Conservation (phyloP, 495 filamentous ascomycete species). For the Tuber calosporum region DNA sequence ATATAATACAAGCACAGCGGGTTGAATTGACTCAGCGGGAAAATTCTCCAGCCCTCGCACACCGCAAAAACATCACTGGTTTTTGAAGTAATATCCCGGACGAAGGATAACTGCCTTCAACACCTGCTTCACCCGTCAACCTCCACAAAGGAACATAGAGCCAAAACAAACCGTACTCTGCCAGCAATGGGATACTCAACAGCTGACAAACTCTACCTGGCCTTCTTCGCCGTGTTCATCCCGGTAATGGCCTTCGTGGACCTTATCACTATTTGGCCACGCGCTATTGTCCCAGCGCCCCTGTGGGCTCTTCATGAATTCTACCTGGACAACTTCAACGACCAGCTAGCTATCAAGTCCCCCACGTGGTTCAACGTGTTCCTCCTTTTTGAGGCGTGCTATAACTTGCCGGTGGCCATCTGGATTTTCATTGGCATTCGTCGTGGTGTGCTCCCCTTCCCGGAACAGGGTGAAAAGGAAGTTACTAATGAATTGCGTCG, state of each 20-base stretch:
- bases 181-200: conserved; percentile 19
- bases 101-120: background rate
- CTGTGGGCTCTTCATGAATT: conserved; percentile 31
- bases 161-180: background rate
- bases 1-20: background rate
- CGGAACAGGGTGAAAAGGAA: background rate
- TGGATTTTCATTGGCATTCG: conserved; percentile 28
- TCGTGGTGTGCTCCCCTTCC: conserved; percentile 1
- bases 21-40: background rate
- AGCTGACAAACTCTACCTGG: conserved; percentile 21
- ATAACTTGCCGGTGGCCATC: conserved; percentile 34
- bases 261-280: conserved; percentile 31
- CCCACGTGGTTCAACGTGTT: conserved; percentile 37
- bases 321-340: conserved; percentile 35
- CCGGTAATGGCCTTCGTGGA: conserved; percentile 35
- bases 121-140: background rate
- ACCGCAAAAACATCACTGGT: background rate
- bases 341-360: conserved; percentile 30
- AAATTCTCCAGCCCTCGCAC: background rate
- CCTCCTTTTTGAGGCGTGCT: conserved; percentile 22
- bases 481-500: background rate
- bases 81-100: background rate
- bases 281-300: conserved; percentile 19
- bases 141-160: background rate
- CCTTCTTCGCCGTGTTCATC: conserved; percentile 32